Base-by-base conservation (phyloP, 2,329 filamentous ascomycete genomes). In the Albifimbria verrucaria region DNA sequence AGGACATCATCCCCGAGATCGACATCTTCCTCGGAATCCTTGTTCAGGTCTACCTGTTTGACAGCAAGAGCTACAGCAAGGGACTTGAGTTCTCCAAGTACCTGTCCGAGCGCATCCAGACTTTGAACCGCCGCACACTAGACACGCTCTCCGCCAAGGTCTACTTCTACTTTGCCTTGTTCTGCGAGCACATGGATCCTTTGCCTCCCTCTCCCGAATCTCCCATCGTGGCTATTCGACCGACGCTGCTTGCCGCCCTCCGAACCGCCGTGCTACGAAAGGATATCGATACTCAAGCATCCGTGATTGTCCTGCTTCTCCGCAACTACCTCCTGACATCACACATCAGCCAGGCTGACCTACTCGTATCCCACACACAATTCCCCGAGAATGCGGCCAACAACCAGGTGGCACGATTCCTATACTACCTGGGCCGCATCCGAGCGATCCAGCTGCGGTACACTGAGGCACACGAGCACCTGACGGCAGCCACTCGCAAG, bases 121-220 rank as follows among this genome's bases (percentile, higher is more conserved):
- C 86, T 50, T 81, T 96, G 68, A 99, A 99, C 78, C 89, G 94
- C 57, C 87, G 94, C 63, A 97, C 94, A 22, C 78, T 99, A 57
- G 94, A 99, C 72, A 92, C 92, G 48, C 84, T 99, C 54, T 90
- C 92, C 54, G 92, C 93, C 59, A 95, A 95, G 73, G 92, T 93
- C 58, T 99, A 97, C 81, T 97, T 97, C 75, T 99, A 99, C 80
- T 96, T 91, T 75, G 91, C 91, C 22, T 80, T 97, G 63, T 97
- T 97, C 78, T 91, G 88, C 75, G 94, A 99, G 80, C 87, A 95
- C 72, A 83, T 95, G 57, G 84, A 86, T 55, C 92, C 93, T 21
- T 83, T 93, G 57, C 90, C 94, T 44, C 92, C 93, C 22, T 97
- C 92, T 50, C 88, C 91, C 52, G 87, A 90, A 65, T 96, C 92